Conservation (phyloP, 2,329 filamentous ascomycete species). For the Monosporascus sp. region DNA sequence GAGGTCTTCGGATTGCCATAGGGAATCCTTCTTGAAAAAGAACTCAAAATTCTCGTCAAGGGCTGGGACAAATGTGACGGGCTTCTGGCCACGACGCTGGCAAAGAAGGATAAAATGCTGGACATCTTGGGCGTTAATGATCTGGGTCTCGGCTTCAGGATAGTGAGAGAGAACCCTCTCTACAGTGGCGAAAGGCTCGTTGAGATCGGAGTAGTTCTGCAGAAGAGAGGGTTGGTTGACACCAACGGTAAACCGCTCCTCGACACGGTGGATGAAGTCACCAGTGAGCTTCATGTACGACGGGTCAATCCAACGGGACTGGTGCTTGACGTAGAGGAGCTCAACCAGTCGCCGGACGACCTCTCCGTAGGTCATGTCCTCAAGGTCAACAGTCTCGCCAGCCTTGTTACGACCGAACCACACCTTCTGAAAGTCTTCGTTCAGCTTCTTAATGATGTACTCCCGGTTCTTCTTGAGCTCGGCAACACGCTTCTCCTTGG, state of each 20-base stretch:
- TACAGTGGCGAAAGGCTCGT: conserved; percentile 72
- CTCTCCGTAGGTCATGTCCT: conserved; percentile 93
- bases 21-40: conserved; percentile 99
- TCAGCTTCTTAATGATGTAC: conserved; percentile 92
- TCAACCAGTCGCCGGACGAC: conserved; percentile 83
- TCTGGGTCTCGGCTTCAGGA: conserved; percentile 79
- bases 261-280: conserved; percentile 93
- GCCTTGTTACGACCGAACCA: conserved; percentile 87
- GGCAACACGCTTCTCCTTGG: conserved; percentile 86
- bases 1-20: conserved; percentile 98
- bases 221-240: conserved; percentile 72
- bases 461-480: conserved; percentile 84
- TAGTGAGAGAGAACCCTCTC: conserved; percentile 77
- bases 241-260: conserved; percentile 84
- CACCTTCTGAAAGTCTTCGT: conserved; percentile 93
- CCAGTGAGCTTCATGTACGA: conserved; percentile 79
- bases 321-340: conserved; percentile 86
- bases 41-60: conserved; percentile 97
- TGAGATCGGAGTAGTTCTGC: conserved; percentile 84
- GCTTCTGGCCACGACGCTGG: conserved; percentile 89
- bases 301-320: conserved; percentile 84
- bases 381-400: conserved; percentile 77
- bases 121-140: conserved; percentile 97
- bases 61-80: conserved; percentile 90
- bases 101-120: conserved; percentile 95